These are phyloP conservation scores for Paramecium sexaurelia DNA, from an alignment of 73 alveolate species.

Conservation along the genomic window DNA sequence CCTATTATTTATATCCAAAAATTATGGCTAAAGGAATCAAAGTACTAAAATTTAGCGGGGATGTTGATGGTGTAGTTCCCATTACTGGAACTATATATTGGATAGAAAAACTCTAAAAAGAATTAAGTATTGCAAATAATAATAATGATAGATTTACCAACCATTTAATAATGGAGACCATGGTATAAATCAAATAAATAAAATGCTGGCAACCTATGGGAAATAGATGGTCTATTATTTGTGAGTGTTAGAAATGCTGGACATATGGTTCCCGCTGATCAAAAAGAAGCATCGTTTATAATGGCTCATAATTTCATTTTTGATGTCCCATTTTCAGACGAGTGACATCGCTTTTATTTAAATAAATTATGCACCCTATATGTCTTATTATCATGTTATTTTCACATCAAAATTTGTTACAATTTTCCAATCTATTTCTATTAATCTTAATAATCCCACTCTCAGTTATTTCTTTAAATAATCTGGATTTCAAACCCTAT, in stretches of 20 bases:
- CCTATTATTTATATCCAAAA: slow-evolving; percentile 26
- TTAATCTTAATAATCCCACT: too few relatives aligned
- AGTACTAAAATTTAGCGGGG: slow-evolving; percentile 50
- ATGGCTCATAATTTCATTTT: slow-evolving; percentile 78
- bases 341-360: not conserved
- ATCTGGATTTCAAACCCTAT: too few relatives aligned
- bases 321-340: slow-evolving; percentile 24
- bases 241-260: slow-evolving; percentile 89
- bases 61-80: slow-evolving; percentile 55
- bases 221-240: slow-evolving; percentile 74
- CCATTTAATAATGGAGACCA: slow-evolving; percentile 48
- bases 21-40: not conserved
- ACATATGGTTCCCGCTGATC: slow-evolving; percentile 95
- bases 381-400: not conserved
- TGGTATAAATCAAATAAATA: not conserved
- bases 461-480: too few relatives aligned
- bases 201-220: slow-evolving; percentile 50
- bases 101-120: slow-evolving; percentile 43
- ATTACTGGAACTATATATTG: slow-evolving; percentile 46
- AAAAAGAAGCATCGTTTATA: slow-evolving; percentile 78
- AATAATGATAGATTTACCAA: slow-evolving; percentile 21
- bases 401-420: too few relatives aligned
- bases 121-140: not conserved
- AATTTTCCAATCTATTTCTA: not conserved
- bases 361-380: not conserved